Conservation (phyloP, 495 filamentous ascomycete genomes). For the Apodospora peruviana region DNA sequence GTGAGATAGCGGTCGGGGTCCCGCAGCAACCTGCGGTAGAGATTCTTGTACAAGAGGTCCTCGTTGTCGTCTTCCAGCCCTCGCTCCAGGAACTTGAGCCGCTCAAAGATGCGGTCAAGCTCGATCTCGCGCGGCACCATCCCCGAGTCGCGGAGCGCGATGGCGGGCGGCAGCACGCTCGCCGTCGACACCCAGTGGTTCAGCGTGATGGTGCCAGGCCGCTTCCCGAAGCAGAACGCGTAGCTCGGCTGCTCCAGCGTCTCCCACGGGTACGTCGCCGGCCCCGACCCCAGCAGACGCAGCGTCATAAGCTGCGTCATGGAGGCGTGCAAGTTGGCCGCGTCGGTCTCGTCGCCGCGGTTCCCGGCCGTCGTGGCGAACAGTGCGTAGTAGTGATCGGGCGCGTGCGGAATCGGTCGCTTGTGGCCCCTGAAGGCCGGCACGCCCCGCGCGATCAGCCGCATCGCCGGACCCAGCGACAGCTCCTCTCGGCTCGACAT, state of each 20-base stretch:
- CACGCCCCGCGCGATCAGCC: constrained; percentile 41
- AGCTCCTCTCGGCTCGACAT: constrained; percentile 39
- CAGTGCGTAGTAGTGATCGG: constrained; percentile 45
- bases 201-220: constrained; percentile 56
- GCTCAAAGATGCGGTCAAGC: constrained; percentile 46
- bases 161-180: constrained; percentile 40
- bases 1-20: constrained; percentile 46
- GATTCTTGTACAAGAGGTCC: constrained; percentile 46
- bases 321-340: constrained; percentile 38
- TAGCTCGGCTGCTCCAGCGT: constrained; percentile 62
- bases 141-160: constrained; percentile 45
- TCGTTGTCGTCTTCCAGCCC: constrained; percentile 54
- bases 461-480: constrained; percentile 39
- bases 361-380: constrained; percentile 44
- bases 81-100: constrained; percentile 49
- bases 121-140: constrained; percentile 48
- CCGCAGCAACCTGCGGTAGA: constrained; percentile 45
- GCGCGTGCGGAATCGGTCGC: constrained; percentile 37
- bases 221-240: constrained; percentile 51
- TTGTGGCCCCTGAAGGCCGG: constrained; percentile 43
- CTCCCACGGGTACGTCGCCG: constrained; percentile 51
- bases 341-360: constrained; percentile 37
- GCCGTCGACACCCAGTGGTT: constrained; percentile 51
- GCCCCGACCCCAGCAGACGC: constrained; percentile 29
- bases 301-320: constrained; percentile 47